Evolutionary conservation across 352 stramenopile species (phyloP).

Genomic region (Pythium aphanidermatum): DNA sequence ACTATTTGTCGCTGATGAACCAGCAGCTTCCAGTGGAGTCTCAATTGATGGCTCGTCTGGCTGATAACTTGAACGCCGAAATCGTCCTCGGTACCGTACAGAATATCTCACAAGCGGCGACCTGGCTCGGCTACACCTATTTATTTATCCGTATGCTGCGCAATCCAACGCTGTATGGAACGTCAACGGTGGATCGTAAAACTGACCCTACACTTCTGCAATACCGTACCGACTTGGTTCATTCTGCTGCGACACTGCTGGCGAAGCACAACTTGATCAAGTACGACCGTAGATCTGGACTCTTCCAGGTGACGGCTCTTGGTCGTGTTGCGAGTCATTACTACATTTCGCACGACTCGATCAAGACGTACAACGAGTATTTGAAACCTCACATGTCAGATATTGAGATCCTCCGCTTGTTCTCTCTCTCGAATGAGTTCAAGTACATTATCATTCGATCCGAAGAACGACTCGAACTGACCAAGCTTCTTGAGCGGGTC

Average conservation of each 20-base stretch:
- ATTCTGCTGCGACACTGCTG: constrained; percentile 94
- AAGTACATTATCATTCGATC: constrained; percentile 97
- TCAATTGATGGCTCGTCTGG: constrained; percentile 94
- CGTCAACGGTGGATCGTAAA: constrained; percentile 83
- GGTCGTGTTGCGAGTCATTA: constrained; percentile 98
- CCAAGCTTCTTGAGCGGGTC: constrained; percentile 96
- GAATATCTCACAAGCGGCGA: constrained; percentile 92
- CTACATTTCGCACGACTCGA: constrained; percentile 98
- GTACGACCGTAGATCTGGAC: constrained; percentile 95
- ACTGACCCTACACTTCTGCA: constrained; percentile 93
- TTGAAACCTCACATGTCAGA: constrained; percentile 99
- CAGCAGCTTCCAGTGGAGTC: constrained; percentile 99
- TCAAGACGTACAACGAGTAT: constrained; percentile 98
- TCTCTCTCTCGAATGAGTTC: constrained; percentile 99
- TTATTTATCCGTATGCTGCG: constrained; percentile 99
- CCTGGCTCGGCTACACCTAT: constrained; percentile 99
- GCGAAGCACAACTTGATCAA: constrained; percentile 97
- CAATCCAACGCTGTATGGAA: constrained; percentile 96
- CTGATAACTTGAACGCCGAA: constrained; percentile 99
- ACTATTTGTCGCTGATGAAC: constrained; percentile 99
- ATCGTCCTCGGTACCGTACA: constrained; percentile 97
- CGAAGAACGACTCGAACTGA: constrained; percentile 98
- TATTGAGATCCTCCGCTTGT: constrained; percentile 99
- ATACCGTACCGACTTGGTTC: constrained; percentile 93
- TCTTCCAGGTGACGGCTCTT: constrained; percentile 96